A percentile compares a stretch with the other conserved stretches of the same genome.
Conservation (phyloP, 768 basidiomycete species). For the Mrakia hoshinonis region DNA sequence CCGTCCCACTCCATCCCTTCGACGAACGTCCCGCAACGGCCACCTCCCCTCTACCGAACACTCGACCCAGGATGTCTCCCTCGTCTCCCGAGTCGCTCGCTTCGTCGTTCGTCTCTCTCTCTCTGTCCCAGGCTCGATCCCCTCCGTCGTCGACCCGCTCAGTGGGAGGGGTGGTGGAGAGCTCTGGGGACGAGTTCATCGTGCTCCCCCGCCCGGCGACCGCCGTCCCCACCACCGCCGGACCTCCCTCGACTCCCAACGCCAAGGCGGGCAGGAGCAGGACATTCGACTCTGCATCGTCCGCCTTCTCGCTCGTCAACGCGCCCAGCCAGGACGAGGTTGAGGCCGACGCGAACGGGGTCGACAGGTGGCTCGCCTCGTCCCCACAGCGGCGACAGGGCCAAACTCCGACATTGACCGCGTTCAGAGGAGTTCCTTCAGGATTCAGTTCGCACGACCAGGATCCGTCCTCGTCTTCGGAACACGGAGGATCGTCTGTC, state of each 20-base stretch:
- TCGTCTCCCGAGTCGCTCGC: background rate
- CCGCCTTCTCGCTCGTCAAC: background rate
- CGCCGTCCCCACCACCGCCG: background rate
- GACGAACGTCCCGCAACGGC: background rate
- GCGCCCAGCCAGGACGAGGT: background rate
- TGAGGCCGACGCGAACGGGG: background rate
- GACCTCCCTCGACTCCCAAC: background rate
- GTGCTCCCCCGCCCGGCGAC: background rate
- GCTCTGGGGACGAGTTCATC: background rate
- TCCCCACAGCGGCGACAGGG: too few species aligned
- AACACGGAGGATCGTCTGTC: background rate
- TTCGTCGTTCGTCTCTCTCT: slow-evolving; percentile 7
- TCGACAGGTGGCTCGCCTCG: too few species aligned
- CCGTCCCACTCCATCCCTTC: background rate
- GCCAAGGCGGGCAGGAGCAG: background rate
- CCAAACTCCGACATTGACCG: too few species aligned
- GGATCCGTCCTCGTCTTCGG: background rate
- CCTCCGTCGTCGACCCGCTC: background rate
- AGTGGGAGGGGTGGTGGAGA: background rate
- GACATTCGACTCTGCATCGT: background rate
- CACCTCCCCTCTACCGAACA: background rate
- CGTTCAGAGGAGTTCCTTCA: too few species aligned
- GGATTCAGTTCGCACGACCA: too few species aligned
- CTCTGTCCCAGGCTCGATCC: background rate
- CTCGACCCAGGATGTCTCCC: background rate